Evolutionary conservation across 2,329 filamentous ascomycete genomes (phyloP).

Genomic region (Pseudogymnoascus sp.): DNA sequence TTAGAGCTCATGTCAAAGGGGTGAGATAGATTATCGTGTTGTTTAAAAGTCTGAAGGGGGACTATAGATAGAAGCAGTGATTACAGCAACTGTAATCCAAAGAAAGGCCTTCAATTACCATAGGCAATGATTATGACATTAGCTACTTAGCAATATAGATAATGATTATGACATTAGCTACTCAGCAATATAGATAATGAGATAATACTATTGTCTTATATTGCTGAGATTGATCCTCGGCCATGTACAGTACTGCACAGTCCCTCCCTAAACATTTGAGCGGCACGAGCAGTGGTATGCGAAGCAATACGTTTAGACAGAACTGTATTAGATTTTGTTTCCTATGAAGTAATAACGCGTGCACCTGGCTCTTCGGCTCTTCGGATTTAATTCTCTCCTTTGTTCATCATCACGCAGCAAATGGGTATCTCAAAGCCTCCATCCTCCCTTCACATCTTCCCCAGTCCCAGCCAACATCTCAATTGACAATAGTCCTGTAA

Average conservation of each 20-base stretch:
- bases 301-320: neutral
- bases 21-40: neutral
- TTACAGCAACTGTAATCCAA: no score
- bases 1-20: neutral
- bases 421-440: neutral
- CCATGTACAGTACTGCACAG: no score
- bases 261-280: no score
- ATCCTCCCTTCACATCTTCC: neutral
- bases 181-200: no score
- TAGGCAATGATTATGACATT: no score
- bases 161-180: no score
- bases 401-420: neutral
- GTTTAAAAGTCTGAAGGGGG: no score
- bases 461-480: neutral
- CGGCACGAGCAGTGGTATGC: neutral
- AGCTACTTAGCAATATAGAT: no score
- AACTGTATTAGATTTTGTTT: neutral
- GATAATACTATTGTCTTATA: no score
- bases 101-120: no score
- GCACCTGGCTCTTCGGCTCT: neutral
- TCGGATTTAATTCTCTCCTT: neutral
- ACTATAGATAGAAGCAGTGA: no score
- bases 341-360: neutral
- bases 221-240: no score
- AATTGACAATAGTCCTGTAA: conserved; percentile 56